Base-by-base conservation (phyloP, 2,329 filamentous ascomycete genomes). In the Cadophora sp. region DNA sequence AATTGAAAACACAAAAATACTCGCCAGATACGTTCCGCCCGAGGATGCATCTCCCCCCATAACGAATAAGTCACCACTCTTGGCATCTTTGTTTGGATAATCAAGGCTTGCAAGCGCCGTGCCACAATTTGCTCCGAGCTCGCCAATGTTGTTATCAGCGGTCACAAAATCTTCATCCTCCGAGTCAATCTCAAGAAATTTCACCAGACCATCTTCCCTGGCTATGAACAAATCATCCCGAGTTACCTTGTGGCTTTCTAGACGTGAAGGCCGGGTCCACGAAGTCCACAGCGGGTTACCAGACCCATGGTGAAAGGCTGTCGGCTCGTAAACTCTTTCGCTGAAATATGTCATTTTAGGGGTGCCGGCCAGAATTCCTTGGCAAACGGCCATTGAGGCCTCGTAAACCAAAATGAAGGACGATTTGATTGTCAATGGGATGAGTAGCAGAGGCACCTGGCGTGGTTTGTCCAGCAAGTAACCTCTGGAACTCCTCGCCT, bases 191-290 rank as follows among this genome's bases (percentile, higher is more conserved):
- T 93, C 89, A 4, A 95, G 79, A 70, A 91, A 92, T 63, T 89
- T 86, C 11, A 97, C 84, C 59, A 89, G 82, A 3, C 96, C 96
- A 76, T 98, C 95, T 79, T 98, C 95, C 64, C 94, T 88, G 13
- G 91, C 92, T 18, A 99, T 81, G 75, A 96, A 97, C 59, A 98
- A 88, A 67, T 90, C 88, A 75, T 98, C 96, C 43, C 89, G 88
- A 20, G 82, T 84, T 63, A 85, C 81, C 62, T 86, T 85, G 71
- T 90, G 91, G 67, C 84, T 84, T 27, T 88, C 64, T 7, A 59
- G 85, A 8, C 95, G 89, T 67, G 88, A 85, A 1, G 94, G 91
- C 67, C 92, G 87, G 33, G 93, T 88, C 94, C 95, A 99, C 27
- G 91, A 88, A 3, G 91, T 91, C 92, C 94, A 97, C 3, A 92